phyloP scores from a whole-genome alignment of 768 basidiomycete species.

The Lactifluus hygrophoroides region DNA sequence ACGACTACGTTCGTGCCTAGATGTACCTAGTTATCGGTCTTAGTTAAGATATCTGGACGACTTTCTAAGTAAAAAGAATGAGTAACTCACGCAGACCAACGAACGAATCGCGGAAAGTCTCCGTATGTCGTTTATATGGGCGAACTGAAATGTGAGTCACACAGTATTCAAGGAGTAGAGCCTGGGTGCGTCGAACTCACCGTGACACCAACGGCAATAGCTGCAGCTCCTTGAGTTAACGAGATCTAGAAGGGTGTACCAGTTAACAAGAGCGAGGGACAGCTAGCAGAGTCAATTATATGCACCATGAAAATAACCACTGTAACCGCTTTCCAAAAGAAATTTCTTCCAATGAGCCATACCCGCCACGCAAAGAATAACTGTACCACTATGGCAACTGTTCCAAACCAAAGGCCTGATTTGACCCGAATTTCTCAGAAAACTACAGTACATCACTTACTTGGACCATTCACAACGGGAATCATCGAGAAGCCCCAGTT shows the following conservation, averaged over 20 bases:
- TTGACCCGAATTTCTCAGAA: background rate
- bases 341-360: background rate
- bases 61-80: background rate
- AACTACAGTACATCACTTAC: background rate
- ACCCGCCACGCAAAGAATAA: constrained; percentile 6
- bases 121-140: background rate
- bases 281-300: background rate
- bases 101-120: background rate
- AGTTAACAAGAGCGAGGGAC: background rate
- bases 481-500: background rate
- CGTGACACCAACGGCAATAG: background rate
- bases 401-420: no score
- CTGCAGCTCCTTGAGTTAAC: background rate
- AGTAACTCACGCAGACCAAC: background rate
- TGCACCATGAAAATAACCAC: background rate
- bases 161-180: background rate
- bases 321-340: background rate
- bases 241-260: background rate
- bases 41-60: background rate
- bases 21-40: background rate
- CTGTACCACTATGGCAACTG: constrained; percentile 1
- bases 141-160: background rate
- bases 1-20: background rate
- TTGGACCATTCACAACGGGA: background rate
- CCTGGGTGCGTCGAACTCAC: background rate